Base-by-base conservation (phyloP, 148 eudicot genomes). In the Chenopodium berlandieri region DNA sequence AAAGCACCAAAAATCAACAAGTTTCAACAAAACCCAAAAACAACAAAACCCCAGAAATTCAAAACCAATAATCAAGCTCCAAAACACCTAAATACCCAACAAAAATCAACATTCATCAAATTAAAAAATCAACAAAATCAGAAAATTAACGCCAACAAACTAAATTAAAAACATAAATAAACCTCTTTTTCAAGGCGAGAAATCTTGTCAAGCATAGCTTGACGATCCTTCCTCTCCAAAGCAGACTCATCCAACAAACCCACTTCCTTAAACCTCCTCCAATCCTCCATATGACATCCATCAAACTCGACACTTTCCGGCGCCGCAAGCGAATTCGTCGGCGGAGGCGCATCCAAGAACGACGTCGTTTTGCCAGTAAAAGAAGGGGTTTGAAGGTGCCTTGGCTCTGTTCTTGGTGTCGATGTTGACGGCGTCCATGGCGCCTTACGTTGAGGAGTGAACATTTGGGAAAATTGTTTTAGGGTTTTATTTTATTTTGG, bases 241-340 rank as follows among this genome's bases (percentile, higher is more conserved):
- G 84, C 80, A 19, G 87, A 86, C 52, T 88, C 90, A 74, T 93
- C 97, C 83, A 93, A 76, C 81, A 94, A 82, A 40, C 98, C 98
- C 12, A 80, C 95, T 82, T 94, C 94, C 81, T 85, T 89, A 84
- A 93, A 94, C 90, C 90, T 76, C 81, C 84, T 89, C 98, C 98
- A 93, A 83, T 93, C 97, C 74, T 90, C 95, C 82, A 64, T 64
- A 79, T 82, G 85, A 17, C 80, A 89, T 9, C 52, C 75, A 9
- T 77, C 91, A 6, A 78, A 78, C 2, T 69, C 75, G 10, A 6
- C 75, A 20, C 50, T 75, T 9, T 79, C 78, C 63, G 20, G 27
- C 56, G 48, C 65, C 82, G 44, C 76, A 85, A 91, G 81, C 13
- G 82, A 87, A 32, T 86, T 86, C 79, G 83, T 50, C 31, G 94